Conservation (phyloP, 2,329 filamentous ascomycete genomes). For the Corniculantispora saksenae region DNA sequence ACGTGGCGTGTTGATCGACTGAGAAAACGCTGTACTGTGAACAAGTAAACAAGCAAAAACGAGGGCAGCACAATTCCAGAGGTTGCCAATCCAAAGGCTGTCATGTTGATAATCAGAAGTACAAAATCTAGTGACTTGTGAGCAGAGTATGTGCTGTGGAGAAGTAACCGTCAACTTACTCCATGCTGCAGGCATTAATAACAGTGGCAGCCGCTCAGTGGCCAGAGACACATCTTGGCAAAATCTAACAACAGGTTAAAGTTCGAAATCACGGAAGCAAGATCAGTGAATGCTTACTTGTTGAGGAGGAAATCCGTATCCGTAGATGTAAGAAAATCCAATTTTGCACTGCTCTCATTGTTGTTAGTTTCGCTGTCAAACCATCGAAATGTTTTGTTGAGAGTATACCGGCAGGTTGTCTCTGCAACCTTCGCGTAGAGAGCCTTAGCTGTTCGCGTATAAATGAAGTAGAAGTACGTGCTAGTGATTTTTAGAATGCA, state of each 20-base stretch:
- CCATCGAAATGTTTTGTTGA: background rate
- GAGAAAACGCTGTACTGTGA: too few relatives aligned
- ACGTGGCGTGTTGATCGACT: background rate
- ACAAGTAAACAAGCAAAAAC: too few relatives aligned
- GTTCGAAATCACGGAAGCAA: background rate
- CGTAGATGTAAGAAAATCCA: background rate
- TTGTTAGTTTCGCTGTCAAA: background rate
- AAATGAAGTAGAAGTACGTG: background rate
- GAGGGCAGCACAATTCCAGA: too few relatives aligned
- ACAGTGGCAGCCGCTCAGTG: background rate
- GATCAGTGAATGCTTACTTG: background rate
- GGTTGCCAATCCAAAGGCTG: too few relatives aligned
- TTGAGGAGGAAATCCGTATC: background rate
- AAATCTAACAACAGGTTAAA: background rate
- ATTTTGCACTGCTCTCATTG: background rate
- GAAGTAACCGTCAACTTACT: too few relatives aligned
- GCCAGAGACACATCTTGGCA: background rate
- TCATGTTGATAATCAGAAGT: too few relatives aligned
- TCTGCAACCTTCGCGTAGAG: conserved; percentile 28
- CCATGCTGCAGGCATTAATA: too few relatives aligned
- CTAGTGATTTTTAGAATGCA: background rate
- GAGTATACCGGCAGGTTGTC: conserved; percentile 29
- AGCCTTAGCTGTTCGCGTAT: background rate
- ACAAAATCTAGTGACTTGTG: too few relatives aligned
- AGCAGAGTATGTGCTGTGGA: too few relatives aligned